Evolutionary conservation across 305 asterid genomes (phyloP).

Genomic region (Fraxinus baroniana): DNA sequence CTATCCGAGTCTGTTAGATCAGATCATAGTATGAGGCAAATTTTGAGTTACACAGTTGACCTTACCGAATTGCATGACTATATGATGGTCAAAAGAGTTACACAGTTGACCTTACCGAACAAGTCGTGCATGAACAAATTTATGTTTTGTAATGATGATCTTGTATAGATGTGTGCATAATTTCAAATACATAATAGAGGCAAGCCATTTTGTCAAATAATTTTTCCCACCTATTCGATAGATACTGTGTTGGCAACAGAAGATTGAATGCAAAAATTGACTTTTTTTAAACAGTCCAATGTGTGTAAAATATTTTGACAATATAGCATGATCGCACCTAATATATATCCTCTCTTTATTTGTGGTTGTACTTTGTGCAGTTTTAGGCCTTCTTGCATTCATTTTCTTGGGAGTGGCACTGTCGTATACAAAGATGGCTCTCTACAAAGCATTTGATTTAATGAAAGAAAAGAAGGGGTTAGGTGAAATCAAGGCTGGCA

Average conservation of each 20-base stretch:
- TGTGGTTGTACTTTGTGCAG: slow-evolving; percentile 16
- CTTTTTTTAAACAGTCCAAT: too few relatives aligned
- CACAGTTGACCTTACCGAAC: neutral
- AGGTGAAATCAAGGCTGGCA: slow-evolving; percentile 7
- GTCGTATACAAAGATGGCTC: slow-evolving; percentile 16
- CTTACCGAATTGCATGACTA: neutral
- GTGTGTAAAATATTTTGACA: too few relatives aligned
- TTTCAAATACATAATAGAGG: too few relatives aligned
- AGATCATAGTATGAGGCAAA: neutral
- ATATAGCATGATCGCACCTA: neutral
- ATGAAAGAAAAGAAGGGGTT: neutral
- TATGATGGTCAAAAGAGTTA: neutral
- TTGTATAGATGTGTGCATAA: neutral
- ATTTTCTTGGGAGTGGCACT: slow-evolving; percentile 24
- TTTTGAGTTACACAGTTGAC: neutral
- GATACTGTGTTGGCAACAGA: too few relatives aligned
- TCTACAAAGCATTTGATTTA: neutral
- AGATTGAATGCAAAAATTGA: too few relatives aligned
- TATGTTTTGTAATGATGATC: neutral
- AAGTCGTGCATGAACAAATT: neutral
- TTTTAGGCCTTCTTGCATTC: neutral
- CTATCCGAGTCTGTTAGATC: neutral
- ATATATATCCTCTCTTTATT: neutral
- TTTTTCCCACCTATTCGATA: too few relatives aligned
- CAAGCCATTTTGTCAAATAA: too few relatives aligned